Conservation (phyloP, 2,329 filamentous ascomycete species). For the Capronia americana region DNA sequence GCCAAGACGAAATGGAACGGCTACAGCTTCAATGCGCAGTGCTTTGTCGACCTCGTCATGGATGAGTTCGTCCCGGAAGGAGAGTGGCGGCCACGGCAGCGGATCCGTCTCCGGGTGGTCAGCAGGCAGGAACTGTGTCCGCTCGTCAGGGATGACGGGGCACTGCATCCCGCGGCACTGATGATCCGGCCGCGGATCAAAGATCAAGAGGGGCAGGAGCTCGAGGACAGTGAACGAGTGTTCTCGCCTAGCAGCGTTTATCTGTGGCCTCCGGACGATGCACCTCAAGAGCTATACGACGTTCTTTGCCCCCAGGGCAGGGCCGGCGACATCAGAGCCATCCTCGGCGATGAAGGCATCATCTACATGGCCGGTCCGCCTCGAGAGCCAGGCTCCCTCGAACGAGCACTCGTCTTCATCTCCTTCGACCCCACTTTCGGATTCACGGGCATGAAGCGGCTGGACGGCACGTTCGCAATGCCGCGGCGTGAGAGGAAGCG, state of each 20-base stretch:
- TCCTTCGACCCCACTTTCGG: conserved; percentile 49
- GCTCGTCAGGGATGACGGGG: conserved; percentile 43
- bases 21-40: conserved; percentile 50
- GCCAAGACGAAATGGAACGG: conserved; percentile 53
- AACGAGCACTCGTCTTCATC: conserved; percentile 48
- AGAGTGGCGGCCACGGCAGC: conserved; percentile 45
- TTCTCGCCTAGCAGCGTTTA: conserved; percentile 49
- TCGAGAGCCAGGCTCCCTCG: conserved; percentile 30
- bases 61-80: conserved; percentile 44
- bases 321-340: conserved; percentile 45
- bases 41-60: conserved; percentile 54
- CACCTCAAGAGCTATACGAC: conserved; percentile 46
- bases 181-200: conserved; percentile 44
- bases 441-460: conserved; percentile 40
- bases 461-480: conserved; percentile 25
- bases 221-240: conserved; percentile 48
- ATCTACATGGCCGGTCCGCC: conserved; percentile 48
- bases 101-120: conserved; percentile 50
- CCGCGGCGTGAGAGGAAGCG: conserved; percentile 22
- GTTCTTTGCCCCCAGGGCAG: conserved; percentile 49
- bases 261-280: conserved; percentile 52
- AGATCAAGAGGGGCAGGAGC: conserved; percentile 39
- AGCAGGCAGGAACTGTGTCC: conserved; percentile 52
- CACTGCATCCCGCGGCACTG: conserved; percentile 36
- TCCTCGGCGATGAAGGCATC: conserved; percentile 50